Evolutionary conservation across 331 rosid genomes (phyloP).

Genomic region (Malus hybrid): DNA sequence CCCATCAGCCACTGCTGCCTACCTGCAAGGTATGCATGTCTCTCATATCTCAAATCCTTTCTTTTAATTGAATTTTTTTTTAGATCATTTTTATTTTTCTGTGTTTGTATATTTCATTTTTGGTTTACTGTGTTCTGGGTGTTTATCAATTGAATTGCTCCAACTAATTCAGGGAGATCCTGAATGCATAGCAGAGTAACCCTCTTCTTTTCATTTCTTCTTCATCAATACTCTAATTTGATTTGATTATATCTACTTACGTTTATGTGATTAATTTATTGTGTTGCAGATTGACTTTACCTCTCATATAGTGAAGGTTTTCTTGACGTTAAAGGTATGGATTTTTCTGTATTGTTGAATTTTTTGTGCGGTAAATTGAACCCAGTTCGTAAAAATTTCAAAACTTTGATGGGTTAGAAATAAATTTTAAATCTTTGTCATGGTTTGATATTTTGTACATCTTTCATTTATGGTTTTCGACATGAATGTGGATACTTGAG

Average conservation of each 20-base stretch:
- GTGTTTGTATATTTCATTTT: too few species aligned
- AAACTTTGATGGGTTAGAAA: background rate
- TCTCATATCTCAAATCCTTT: too few species aligned
- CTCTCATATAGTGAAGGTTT: slow-evolving; percentile 77
- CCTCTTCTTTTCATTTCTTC: background rate
- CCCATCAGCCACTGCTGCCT: too few species aligned
- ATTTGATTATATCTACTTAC: background rate
- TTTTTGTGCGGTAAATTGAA: background rate
- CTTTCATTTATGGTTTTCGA: background rate
- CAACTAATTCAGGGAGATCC: too few species aligned
- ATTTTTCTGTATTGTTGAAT: background rate
- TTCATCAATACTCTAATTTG: background rate
- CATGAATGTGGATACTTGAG: background rate
- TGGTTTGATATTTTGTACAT: background rate
- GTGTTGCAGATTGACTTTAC: slow-evolving; percentile 58
- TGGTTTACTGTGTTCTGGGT: too few species aligned
- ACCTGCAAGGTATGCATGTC: too few species aligned
- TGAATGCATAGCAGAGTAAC: slow-evolving; percentile 85
- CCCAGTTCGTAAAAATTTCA: background rate
- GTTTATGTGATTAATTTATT: slow-evolving; percentile 3
- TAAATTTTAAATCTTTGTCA: too few species aligned
- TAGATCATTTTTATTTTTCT: too few species aligned
- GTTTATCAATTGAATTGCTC: too few species aligned
- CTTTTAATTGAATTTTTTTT: too few species aligned
- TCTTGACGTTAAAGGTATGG: slow-evolving; percentile 75